These are phyloP conservation scores for Aspergillus fructus DNA, from an alignment of 2,329 filamentous ascomycete species.

Conservation along the genomic window DNA sequence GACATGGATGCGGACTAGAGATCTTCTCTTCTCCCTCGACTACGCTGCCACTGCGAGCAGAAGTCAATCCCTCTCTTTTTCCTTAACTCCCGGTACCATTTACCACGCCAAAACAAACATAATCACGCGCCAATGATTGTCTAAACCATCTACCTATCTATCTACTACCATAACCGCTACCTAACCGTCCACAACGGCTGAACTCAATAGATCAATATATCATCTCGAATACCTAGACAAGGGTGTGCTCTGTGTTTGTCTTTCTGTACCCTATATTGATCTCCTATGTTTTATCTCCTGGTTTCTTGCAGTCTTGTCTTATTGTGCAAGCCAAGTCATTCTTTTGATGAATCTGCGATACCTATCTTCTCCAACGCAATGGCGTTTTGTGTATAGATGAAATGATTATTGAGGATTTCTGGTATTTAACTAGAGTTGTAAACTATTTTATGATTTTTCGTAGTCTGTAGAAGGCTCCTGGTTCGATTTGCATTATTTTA, in stretches of 20 bases:
- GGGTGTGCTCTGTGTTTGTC: neutral
- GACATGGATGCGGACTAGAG: slow-evolving; percentile 40
- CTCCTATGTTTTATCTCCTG: slow-evolving; percentile 12
- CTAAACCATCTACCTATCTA: neutral
- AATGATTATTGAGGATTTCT: slow-evolving; percentile 6
- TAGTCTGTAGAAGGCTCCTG: neutral
- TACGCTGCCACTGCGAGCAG: neutral
- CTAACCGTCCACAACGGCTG: neutral
- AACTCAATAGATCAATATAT: slow-evolving; percentile 1
- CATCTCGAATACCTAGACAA: neutral
- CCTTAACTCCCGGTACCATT: neutral
- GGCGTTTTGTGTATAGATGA: slow-evolving; percentile 13
- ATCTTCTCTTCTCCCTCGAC: neutral
- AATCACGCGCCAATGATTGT: neutral
- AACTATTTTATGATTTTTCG: neutral
- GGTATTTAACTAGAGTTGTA: neutral
- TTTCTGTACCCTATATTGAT: slow-evolving; percentile 8
- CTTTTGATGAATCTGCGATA: slow-evolving; percentile 13
- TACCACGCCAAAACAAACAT: neutral
- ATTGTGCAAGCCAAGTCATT: slow-evolving; percentile 7
- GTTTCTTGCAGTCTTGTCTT: slow-evolving; percentile 6
- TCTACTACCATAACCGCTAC: neutral
- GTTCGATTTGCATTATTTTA: neutral
- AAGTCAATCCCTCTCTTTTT: slow-evolving; percentile 5
- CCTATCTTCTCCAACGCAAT: neutral